A percentile compares a stretch with the other conserved stretches of the same genome.
Evolutionary conservation across 495 filamentous ascomycete species (phyloP).

Genomic region (Aspergillus carlsbadensis): DNA sequence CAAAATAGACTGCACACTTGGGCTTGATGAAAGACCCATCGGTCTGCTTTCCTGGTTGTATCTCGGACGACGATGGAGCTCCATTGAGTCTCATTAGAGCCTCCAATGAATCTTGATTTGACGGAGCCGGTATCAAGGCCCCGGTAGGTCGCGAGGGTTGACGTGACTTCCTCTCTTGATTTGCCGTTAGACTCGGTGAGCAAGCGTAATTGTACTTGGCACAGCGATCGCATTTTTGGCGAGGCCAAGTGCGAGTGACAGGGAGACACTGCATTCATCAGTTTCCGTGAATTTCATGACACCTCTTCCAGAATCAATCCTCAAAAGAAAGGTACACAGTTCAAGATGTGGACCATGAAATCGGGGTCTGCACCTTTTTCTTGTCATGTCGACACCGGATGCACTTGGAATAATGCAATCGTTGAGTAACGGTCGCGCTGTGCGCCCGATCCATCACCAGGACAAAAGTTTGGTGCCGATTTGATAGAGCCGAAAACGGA

Average conservation of each 20-base stretch:
- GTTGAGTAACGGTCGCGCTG: not conserved
- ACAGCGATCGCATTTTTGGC: conserved; percentile 1
- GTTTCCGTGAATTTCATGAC: not conserved
- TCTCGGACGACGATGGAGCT: not conserved
- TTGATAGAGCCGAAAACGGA: not conserved
- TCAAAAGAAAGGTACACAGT: not conserved
- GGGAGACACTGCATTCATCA: not conserved
- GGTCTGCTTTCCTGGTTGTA: not conserved
- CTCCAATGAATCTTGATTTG: not conserved
- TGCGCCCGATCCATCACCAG: not conserved
- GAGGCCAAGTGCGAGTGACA: not conserved
- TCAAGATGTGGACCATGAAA: not conserved
- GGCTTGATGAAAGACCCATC: not conserved
- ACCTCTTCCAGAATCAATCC: not conserved
- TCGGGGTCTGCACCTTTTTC: not conserved
- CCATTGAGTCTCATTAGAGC: not conserved
- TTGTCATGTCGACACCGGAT: not conserved
- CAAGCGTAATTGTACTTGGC: not conserved
- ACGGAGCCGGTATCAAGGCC: not conserved
- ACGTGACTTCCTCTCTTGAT: not conserved
- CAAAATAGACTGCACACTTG: not conserved
- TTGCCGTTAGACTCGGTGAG: not conserved
- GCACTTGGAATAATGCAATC: conserved; percentile 1
- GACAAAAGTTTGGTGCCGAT: not conserved
- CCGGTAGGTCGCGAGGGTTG: not conserved